These are phyloP conservation scores for Stachybotrys echinatus DNA, from an alignment of 2,329 filamentous ascomycete genomes.

Conservation along the genomic window DNA sequence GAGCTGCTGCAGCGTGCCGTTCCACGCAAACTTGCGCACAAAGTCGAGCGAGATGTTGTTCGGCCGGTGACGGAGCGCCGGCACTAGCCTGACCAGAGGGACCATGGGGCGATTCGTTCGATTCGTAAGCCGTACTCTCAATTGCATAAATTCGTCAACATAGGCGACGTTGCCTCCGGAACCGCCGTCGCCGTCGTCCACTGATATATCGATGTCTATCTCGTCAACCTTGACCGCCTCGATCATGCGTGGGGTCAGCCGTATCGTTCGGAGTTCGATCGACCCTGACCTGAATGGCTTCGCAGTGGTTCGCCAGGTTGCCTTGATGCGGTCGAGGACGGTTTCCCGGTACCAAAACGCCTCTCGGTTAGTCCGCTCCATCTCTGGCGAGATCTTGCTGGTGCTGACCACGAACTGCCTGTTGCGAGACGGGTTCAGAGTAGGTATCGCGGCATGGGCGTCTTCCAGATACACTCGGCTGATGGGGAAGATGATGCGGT, in stretches of 20 bases:
- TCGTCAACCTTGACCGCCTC: constrained; percentile 79
- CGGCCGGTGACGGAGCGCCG: constrained; percentile 68
- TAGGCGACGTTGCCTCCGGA: constrained; percentile 18
- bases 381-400: constrained; percentile 71
- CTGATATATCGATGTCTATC: constrained; percentile 59
- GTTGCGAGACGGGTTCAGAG: constrained; percentile 73
- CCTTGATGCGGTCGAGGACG: constrained; percentile 65
- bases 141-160: constrained; percentile 55
- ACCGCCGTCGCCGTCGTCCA: constrained; percentile 30
- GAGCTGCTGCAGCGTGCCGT: constrained; percentile 73
- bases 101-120: constrained; percentile 62
- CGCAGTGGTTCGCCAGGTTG: constrained; percentile 61
- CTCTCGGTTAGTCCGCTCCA: constrained; percentile 72
- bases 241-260: constrained; percentile 72
- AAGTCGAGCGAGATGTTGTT: constrained; percentile 72
- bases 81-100: constrained; percentile 71
- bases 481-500: constrained; percentile 70
- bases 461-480: constrained; percentile 72
- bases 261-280: constrained; percentile 72
- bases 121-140: constrained; percentile 71
- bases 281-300: constrained; percentile 53
- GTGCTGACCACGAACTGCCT: constrained; percentile 90
- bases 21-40: constrained; percentile 77
- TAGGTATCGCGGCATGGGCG: constrained; percentile 71
- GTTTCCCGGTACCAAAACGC: constrained; percentile 89